Evolutionary conservation across 768 basidiomycete species (phyloP).

Genomic region (Trametes cubensis): DNA sequence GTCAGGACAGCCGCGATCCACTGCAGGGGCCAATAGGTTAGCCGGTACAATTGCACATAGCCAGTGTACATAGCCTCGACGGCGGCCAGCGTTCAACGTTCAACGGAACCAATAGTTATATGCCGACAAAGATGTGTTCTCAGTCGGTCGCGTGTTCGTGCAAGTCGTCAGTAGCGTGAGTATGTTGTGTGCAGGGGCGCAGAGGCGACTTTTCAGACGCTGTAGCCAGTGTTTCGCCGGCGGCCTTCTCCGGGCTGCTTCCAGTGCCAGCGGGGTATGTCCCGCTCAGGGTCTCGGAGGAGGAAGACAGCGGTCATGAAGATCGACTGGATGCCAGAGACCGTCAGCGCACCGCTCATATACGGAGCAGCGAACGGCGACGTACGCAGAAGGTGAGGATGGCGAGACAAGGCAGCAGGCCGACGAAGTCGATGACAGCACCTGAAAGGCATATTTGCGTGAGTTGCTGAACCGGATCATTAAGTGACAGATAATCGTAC

Average conservation of each 20-base stretch:
- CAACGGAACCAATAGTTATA: too few species aligned
- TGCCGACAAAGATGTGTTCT: background rate
- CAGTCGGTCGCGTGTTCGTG: too few species aligned
- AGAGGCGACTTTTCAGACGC: background rate
- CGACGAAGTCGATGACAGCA: constrained; percentile 22
- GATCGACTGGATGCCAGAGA: constrained; percentile 7
- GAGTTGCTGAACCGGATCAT: background rate
- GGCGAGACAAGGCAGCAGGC: constrained; percentile 22
- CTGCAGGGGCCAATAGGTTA: too few species aligned
- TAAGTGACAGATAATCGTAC: constrained; percentile 10
- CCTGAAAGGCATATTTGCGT: background rate
- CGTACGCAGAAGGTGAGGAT: constrained; percentile 22
- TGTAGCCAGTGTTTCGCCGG: constrained; percentile 1
- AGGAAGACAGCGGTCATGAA: constrained; percentile 26
- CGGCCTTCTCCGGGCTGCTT: constrained; percentile 12
- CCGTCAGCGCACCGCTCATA: too few species aligned
- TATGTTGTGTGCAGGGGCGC: background rate
- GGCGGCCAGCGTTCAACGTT: too few species aligned
- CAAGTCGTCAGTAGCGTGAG: background rate
- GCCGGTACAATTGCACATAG: too few species aligned
- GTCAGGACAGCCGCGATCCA: too few species aligned
- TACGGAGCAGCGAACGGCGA: background rate
- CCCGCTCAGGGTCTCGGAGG: constrained; percentile 19
- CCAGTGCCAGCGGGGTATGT: constrained; percentile 16
- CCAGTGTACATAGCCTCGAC: too few species aligned